Evolutionary conservation across 2,329 filamentous ascomycete species (phyloP).

Genomic region (Botrytis squamosa): DNA sequence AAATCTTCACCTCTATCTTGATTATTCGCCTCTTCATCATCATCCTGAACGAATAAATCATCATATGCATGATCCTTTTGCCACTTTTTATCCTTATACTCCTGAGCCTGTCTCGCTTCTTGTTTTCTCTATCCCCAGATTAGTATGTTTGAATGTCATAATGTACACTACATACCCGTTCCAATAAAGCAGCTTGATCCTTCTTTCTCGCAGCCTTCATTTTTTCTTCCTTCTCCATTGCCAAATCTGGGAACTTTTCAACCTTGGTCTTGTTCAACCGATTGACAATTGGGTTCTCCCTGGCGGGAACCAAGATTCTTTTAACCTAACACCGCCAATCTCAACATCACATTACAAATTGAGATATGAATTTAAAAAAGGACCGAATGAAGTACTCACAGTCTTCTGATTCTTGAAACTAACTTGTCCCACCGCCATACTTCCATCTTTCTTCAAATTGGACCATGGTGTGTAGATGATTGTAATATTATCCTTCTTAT

Average conservation of each 20-base stretch:
- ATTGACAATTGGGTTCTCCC: constrained; percentile 91
- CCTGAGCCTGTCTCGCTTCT: constrained; percentile 69
- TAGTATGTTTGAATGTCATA: background rate
- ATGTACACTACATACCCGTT: constrained; percentile 52
- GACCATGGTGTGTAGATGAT: constrained; percentile 98
- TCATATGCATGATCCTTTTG: constrained; percentile 99
- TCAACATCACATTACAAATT: background rate
- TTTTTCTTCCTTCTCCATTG: constrained; percentile 76
- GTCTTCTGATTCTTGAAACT: constrained; percentile 87
- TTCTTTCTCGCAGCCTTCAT: constrained; percentile 68
- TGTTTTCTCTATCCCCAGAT: constrained; percentile 63
- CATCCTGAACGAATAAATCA: constrained; percentile 78
- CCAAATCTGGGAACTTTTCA: constrained; percentile 82
- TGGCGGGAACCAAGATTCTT: constrained; percentile 72
- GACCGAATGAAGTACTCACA: constrained; percentile 38
- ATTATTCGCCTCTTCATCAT: constrained; percentile 72
- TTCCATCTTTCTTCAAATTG: constrained; percentile 91
- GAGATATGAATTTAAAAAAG: background rate
- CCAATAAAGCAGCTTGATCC: constrained; percentile 62
- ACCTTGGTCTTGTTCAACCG: constrained; percentile 96
- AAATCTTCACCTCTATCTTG: constrained; percentile 76
- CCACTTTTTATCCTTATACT: constrained; percentile 86
- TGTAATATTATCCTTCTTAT: constrained; percentile 98
- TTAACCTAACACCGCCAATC: constrained; percentile 58
- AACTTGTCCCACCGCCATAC: constrained; percentile 94